Evolutionary conservation across 1,139 yeast genomes (phyloP), one percentile per base, ranked within the genome.

Genomic region (Diutina pseudorugosa): DNA sequence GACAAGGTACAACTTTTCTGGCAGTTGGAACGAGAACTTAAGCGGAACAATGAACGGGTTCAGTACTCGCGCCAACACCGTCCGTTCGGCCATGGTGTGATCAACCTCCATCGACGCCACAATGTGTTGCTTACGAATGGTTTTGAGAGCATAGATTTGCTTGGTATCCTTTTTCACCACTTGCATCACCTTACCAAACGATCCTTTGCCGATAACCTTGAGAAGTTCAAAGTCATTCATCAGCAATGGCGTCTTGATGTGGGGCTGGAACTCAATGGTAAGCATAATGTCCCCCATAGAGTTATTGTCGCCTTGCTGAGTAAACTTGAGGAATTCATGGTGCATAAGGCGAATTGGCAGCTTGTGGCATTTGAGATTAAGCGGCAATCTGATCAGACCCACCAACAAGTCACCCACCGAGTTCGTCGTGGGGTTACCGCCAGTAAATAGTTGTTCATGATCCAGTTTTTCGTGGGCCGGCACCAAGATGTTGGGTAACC

Each of bases 1-100:
- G 5, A 93, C 98, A 51, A 93, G 72, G 62, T 93, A 93, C 44
- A 93, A 71, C 64, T 94, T 94, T 63, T 91, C 98, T 12, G 93
- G 93, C n/a, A 91, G 82, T 69, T 93, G 98, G 75, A 94, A 93
- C 23, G 95, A 85, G 68, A 93, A 93, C 69, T 93, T 93, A 58
- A 93, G 75, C 8, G 98, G 98, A n/a, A 93, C 98, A 65, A 93
- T 89, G 65, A 94, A 94, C n/a, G 98, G 98, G 62, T 91, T 88
- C 60, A 85, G 85, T 56, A 93, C 91, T 60, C 93, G 83, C 5
- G 98, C 96, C 57, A 94, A 72, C 8, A 93, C 98, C 1, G 96
- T 91, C 59, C 97, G 80, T 69, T 93, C 98, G 0, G 98, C 98
- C 53, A 93, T 70, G 0, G 98, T 94, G 67, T 94, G 98, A 12